Percentiles rank a stretch among this genome's conserved stretches.
phyloP scores from a whole-genome alignment of 2,329 filamentous ascomycete species.

The Penicillium psychrosexuale region DNA sequence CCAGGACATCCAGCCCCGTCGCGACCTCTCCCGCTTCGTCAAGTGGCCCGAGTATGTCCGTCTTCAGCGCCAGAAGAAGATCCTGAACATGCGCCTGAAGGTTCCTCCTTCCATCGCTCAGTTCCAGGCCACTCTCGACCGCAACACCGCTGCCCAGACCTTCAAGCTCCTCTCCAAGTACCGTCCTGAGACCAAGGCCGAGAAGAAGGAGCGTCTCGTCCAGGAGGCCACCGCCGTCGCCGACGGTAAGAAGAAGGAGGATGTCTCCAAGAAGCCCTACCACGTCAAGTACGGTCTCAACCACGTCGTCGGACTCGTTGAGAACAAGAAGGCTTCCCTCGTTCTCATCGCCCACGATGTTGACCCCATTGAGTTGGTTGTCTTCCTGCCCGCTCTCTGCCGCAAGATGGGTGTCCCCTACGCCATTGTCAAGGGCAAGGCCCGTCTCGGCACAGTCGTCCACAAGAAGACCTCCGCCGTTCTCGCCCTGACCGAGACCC shows the following conservation, averaged over 20 bases:
- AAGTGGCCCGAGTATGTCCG: constrained; percentile 99
- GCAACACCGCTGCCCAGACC: constrained; percentile 91
- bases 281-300: constrained; percentile 99
- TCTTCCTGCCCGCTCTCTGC: constrained; percentile 98
- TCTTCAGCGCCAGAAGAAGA: constrained; percentile 92
- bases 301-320: constrained; percentile 94
- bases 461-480: constrained; percentile 99
- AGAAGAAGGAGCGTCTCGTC: constrained; percentile 99
- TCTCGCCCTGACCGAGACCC: constrained; percentile 92
- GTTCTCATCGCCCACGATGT: constrained; percentile 99
- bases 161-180: constrained; percentile 99
- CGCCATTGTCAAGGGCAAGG: constrained; percentile 99
- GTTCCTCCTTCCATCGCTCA: constrained; percentile 95
- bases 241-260: constrained; percentile 99
- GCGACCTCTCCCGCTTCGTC: constrained; percentile 97
- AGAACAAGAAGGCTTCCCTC: constrained; percentile 99
- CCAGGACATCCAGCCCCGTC: constrained; percentile 95
- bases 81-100: constrained; percentile 97
- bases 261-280: constrained; percentile 99
- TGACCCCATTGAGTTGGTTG: constrained; percentile 98
- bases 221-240: constrained; percentile 97
- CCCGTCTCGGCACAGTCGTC: constrained; percentile 94
- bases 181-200: constrained; percentile 95
- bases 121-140: constrained; percentile 96
- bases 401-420: constrained; percentile 99